Evolutionary conservation across 2,329 filamentous ascomycete genomes (phyloP), one percentile per base, ranked within the genome.

Genomic region (Clonostachys rosea): DNA sequence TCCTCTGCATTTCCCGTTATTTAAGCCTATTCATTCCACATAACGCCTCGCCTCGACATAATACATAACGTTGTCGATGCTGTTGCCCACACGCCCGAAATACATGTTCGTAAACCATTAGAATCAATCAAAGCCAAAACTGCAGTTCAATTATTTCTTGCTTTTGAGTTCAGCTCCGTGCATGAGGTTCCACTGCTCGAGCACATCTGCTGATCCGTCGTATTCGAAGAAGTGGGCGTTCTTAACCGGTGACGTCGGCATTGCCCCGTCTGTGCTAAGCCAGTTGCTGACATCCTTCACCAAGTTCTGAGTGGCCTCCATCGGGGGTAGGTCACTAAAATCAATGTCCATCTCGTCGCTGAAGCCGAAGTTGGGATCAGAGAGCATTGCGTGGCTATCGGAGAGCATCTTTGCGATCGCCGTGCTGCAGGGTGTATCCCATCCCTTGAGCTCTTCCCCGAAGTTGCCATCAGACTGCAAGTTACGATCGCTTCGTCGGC

Each of bases 321-420:
- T 39, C 36, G 36, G 36, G 11, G 36, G 36, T 3, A 39, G 11
- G 17, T 39, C 36, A 11, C 17, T 39, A 11, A 39, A 39, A 39
- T 39, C 66, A 58, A 79, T 78, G 53, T 80, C 76, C 20, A 76
- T 50, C 33, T 60, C 52, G 5, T 59, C 65, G 46, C 66, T 47
- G 61, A 62, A 39, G 68, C 68, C 2, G 73, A 54, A n/a, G 63
- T 54, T 5, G 67, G 67, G 34, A 76, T 60, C 36, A n/a, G 36
- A 10, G 63, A 66, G 56, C 54, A 78, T 74, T 40, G 71, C 60
- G 9, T 30, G 24, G 47, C 69, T 70, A 50, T 84, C 79, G 8
- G 77, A 83, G 17, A 88, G 70, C 50, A 89, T 70, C 55, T 86
- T 77, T 52, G 78, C 79, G 35, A 89, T 73, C 18, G 83, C 79